A percentile compares a stretch with the other conserved stretches of the same genome.
phyloP scores from a whole-genome alignment of 345 rosid genomes.

The Salix purpurea region DNA sequence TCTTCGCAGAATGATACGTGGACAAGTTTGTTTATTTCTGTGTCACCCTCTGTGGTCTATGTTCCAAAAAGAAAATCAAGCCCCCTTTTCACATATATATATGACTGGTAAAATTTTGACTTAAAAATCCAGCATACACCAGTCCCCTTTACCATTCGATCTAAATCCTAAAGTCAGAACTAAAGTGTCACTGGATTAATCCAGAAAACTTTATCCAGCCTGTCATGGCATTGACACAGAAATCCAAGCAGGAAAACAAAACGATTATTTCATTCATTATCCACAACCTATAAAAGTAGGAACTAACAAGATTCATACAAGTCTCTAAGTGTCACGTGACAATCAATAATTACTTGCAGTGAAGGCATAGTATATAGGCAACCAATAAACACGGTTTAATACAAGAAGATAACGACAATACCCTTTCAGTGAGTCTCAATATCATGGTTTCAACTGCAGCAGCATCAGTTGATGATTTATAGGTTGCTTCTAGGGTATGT shows the following conservation, averaged over 20 bases:
- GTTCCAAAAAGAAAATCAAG: neutral
- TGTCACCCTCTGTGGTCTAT: neutral
- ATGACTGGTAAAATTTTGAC: neutral
- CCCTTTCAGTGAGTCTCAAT: constrained; percentile 78
- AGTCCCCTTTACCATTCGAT: neutral
- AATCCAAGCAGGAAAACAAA: too few species aligned
- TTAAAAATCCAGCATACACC: neutral
- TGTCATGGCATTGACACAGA: neutral
- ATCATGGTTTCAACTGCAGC: constrained; percentile 84
- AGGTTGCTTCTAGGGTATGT: constrained; percentile 95
- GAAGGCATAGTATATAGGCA: neutral
- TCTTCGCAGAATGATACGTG: neutral
- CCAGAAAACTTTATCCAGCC: neutral
- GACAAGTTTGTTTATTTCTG: neutral
- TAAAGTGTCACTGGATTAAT: neutral
- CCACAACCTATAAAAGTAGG: neutral
- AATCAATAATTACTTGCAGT: neutral
- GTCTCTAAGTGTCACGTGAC: too few species aligned
- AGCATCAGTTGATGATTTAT: constrained; percentile 85
- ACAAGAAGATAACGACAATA: constrained; percentile 5
- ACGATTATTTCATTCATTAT: neutral
- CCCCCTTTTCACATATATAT: neutral
- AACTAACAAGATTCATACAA: neutral
- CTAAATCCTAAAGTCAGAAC: neutral
- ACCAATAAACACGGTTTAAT: neutral